phyloP scores from a whole-genome alignment of 2,329 filamentous ascomycete species.

The Ophiostoma piceae region DNA sequence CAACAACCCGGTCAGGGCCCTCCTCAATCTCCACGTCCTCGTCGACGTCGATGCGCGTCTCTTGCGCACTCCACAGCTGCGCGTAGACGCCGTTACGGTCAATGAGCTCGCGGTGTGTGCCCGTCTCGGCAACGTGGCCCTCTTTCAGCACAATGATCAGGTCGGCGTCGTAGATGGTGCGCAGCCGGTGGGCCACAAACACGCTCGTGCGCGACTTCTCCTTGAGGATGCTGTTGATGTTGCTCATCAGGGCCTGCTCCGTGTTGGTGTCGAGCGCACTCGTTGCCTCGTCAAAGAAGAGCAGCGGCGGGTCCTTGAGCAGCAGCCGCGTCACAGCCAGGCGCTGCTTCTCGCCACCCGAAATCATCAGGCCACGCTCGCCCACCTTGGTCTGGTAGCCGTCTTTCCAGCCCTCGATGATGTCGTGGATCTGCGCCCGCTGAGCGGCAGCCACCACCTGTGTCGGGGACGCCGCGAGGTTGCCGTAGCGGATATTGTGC shows the following conservation, averaged over 20 bases:
- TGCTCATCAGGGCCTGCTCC: conserved; percentile 79
- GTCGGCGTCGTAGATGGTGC: conserved; percentile 91
- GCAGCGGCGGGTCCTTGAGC: conserved; percentile 37
- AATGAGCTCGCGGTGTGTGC: conserved; percentile 79
- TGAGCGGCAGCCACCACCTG: conserved; percentile 72
- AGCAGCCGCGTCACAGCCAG: conserved; percentile 45
- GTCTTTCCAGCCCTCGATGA: conserved; percentile 72
- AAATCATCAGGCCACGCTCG: conserved; percentile 36
- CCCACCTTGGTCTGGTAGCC: conserved; percentile 88
- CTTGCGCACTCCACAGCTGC: conserved; percentile 68
- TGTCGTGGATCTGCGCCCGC: conserved; percentile 79
- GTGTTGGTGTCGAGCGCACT: conserved; percentile 53
- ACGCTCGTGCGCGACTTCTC: conserved; percentile 88
- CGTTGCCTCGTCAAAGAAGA: conserved; percentile 34
- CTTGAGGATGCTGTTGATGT: conserved; percentile 86
- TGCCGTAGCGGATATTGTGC: conserved; percentile 92
- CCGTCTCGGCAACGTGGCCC: conserved; percentile 79
- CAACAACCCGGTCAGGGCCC: conserved; percentile 18
- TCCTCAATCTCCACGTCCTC: conserved; percentile 22
- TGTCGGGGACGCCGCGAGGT: conserved; percentile 64
- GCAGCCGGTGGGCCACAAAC: conserved; percentile 85
- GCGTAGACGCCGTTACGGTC: conserved; percentile 75
- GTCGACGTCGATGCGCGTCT: conserved; percentile 26
- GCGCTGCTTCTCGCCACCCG: conserved; percentile 53
- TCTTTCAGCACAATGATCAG: conserved; percentile 85